Conservation (phyloP, 352 stramenopile genomes). For the Globisporangium parvum region DNA sequence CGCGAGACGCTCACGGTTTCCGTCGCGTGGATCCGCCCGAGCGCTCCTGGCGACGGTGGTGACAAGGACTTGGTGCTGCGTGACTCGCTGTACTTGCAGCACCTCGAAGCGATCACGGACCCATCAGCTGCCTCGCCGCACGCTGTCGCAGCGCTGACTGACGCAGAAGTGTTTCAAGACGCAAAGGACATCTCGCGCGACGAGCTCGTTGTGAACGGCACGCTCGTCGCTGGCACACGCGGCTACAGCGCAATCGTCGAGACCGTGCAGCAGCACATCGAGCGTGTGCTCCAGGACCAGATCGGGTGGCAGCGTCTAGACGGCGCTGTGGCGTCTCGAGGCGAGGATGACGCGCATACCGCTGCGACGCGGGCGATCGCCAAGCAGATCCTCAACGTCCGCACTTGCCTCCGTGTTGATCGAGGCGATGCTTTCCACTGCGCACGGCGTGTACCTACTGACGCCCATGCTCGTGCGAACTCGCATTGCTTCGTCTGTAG, state of each 20-base stretch:
- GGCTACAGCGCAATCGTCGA: slow-evolving; percentile 62
- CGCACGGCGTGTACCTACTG: neutral
- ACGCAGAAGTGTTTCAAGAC: slow-evolving; percentile 66
- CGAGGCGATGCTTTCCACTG: no score
- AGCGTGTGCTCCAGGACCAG: slow-evolving; percentile 23
- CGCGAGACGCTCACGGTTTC: slow-evolving; percentile 32
- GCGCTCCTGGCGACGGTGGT: no score
- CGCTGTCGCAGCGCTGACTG: slow-evolving; percentile 24
- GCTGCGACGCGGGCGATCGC: slow-evolving; percentile 15
- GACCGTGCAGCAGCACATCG: slow-evolving; percentile 34
- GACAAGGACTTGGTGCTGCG: no score
- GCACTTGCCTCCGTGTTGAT: no score
- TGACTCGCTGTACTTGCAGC: slow-evolving; percentile 32
- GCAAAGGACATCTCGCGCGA: slow-evolving; percentile 79
- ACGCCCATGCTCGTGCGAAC: neutral
- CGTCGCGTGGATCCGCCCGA: slow-evolving; percentile 31
- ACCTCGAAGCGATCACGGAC: slow-evolving; percentile 20
- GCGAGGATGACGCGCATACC: slow-evolving; percentile 7
- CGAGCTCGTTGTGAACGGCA: slow-evolving; percentile 60
- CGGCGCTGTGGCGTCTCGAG: slow-evolving; percentile 1
- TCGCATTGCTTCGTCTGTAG: slow-evolving; percentile 18
- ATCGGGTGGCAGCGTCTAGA: slow-evolving; percentile 18
- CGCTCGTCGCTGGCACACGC: slow-evolving; percentile 31
- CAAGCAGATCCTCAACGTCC: slow-evolving; percentile 34
- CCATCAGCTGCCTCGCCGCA: slow-evolving; percentile 1